phyloP scores from a whole-genome alignment of 495 filamentous ascomycete genomes.

The Aspergillus olivimuriae region DNA sequence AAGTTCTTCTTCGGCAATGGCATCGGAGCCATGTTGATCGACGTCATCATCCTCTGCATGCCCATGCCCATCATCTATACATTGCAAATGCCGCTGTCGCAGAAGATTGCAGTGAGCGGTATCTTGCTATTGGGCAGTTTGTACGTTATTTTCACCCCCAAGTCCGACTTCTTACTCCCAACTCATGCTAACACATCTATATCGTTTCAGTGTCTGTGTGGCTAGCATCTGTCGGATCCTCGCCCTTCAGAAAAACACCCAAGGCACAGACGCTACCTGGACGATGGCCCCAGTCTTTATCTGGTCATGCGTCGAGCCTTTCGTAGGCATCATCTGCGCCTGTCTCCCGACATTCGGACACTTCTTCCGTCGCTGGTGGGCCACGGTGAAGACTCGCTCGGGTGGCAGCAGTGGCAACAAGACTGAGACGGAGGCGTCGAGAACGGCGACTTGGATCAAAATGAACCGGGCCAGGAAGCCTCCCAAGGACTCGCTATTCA shows the following conservation, averaged over 20 bases:
- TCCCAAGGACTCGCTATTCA: not conserved
- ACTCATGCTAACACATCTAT: not conserved
- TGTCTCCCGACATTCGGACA: conserved; percentile 27
- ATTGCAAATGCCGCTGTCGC: conserved; percentile 26
- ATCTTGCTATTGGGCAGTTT: conserved; percentile 35
- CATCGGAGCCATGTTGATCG: conserved; percentile 22
- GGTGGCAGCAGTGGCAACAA: not conserved
- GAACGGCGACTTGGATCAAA: not conserved
- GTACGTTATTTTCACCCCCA: conserved; percentile 21
- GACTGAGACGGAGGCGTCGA: not conserved
- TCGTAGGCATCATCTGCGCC: conserved; percentile 37
- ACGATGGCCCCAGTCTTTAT: conserved; percentile 28
- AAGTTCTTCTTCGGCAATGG: conserved; percentile 12
- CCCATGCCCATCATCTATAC: conserved; percentile 31
- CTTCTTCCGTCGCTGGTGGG: conserved; percentile 17
- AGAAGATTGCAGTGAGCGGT: conserved; percentile 29
- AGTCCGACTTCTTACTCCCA: conserved; percentile 4
- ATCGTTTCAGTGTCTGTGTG: conserved; percentile 14
- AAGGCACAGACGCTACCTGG: conserved; percentile 19
- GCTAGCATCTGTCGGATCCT: conserved; percentile 17
- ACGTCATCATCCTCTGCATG: conserved; percentile 35
- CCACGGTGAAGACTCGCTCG: not conserved
- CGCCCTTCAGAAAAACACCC: conserved; percentile 8
- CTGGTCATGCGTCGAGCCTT: conserved; percentile 41
- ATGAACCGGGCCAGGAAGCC: not conserved